Percentiles rank a stretch among this genome's conserved stretches.
These are phyloP conservation scores for Tolypocladium ovalisporum DNA, from an alignment of 2,329 filamentous ascomycete species.

Conservation along the genomic window DNA sequence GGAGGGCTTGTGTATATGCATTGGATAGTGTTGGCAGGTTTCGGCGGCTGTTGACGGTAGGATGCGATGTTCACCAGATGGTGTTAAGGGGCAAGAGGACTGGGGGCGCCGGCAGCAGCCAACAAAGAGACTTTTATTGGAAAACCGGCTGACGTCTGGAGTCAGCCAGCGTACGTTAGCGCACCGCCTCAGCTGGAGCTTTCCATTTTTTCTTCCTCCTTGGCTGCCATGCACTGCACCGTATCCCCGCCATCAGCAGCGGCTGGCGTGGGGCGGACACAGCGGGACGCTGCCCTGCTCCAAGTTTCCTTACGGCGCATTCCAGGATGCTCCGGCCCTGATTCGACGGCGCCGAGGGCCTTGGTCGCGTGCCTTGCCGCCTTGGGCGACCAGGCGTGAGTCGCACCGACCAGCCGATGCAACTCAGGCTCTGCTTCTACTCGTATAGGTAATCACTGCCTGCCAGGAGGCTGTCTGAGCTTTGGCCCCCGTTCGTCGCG, in stretches of 20 bases:
- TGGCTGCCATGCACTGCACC: not conserved
- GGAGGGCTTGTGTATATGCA: slow-evolving; percentile 42
- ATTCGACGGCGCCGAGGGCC: not conserved
- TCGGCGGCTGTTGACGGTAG: slow-evolving; percentile 5
- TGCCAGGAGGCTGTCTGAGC: too few relatives aligned
- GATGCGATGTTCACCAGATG: slow-evolving; percentile 4
- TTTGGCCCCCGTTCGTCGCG: too few relatives aligned
- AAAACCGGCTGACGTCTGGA: not conserved
- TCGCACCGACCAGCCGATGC: not conserved
- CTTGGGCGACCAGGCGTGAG: not conserved
- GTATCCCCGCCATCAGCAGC: not conserved
- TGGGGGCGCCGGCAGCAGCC: not conserved
- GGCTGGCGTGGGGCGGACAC: not conserved
- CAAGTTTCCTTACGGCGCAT: not conserved
- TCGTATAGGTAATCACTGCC: too few relatives aligned
- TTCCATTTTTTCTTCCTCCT: not conserved
- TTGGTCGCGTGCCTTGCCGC: not conserved
- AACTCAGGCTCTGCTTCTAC: not conserved
- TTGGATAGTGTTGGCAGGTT: slow-evolving; percentile 25
- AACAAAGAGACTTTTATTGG: not conserved
- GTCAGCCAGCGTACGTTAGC: not conserved
- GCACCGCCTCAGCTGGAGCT: not conserved
- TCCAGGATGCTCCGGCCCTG: not conserved
- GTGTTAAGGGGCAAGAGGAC: slow-evolving; percentile 4
- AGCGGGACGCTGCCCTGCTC: not conserved